These are phyloP conservation scores for Paracorniculantispora psalliotae DNA, from an alignment of 2,329 filamentous ascomycete species.

Conservation along the genomic window DNA sequence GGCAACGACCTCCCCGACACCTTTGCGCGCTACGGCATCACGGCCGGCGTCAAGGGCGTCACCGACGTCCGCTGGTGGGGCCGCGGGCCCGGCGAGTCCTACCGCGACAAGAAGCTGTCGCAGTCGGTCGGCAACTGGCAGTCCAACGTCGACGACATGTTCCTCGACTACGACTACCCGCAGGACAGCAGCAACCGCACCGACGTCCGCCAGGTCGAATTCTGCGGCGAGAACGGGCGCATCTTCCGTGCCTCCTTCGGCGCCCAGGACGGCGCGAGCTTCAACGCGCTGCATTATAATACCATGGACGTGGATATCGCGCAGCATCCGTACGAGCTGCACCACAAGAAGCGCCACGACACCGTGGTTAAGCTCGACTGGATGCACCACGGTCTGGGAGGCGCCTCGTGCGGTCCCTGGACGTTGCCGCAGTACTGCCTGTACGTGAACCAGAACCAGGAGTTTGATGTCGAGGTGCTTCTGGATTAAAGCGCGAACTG, in stretches of 20 bases:
- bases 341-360: slow-evolving; percentile 42
- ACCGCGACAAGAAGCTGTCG: slow-evolving; percentile 59
- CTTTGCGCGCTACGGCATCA: slow-evolving; percentile 60
- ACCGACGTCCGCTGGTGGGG: slow-evolving; percentile 57
- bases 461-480: slow-evolving; percentile 41
- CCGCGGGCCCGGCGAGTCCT: slow-evolving; percentile 61
- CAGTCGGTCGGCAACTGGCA: slow-evolving; percentile 53
- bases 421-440: slow-evolving; percentile 46
- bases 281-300: slow-evolving; percentile 53
- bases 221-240: slow-evolving; percentile 29
- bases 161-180: slow-evolving; percentile 60
- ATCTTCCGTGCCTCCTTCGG: slow-evolving; percentile 43
- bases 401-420: slow-evolving; percentile 56
- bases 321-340: slow-evolving; percentile 57
- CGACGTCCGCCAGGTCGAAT: slow-evolving; percentile 56
- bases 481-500: slow-evolving; percentile 30
- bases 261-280: slow-evolving; percentile 45
- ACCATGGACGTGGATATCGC: slow-evolving; percentile 48
- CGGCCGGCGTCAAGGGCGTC: slow-evolving; percentile 36
- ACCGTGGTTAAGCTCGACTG: slow-evolving; percentile 55
- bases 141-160: slow-evolving; percentile 45
- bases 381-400: slow-evolving; percentile 58
- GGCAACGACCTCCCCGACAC: slow-evolving; percentile 48
- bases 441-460: slow-evolving; percentile 30
- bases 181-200: slow-evolving; percentile 63